Conservation (phyloP, 345 rosid genomes). For the Citrus unshiu region DNA sequence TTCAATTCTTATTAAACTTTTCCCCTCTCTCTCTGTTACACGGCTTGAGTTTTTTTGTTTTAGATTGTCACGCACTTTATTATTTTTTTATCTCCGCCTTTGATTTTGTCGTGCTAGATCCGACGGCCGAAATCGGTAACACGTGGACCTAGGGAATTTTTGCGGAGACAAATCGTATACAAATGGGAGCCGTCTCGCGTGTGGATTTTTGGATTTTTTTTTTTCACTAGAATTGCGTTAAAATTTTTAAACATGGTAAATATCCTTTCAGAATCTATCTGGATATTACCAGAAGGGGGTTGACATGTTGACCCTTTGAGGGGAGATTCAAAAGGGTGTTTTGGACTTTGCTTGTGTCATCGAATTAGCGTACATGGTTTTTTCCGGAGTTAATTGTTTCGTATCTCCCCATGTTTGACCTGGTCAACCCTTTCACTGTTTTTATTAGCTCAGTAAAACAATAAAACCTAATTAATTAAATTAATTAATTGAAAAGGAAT, state of each 20-base stretch:
- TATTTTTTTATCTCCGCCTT: background rate
- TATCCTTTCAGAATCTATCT: too few relatives aligned
- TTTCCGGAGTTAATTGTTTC: background rate
- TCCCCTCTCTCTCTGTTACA: background rate
- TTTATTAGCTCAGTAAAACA: too few relatives aligned
- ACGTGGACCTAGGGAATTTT: background rate
- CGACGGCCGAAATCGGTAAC: background rate
- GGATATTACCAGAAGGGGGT: background rate
- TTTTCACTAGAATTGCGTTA: too few relatives aligned
- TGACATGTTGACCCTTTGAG: background rate
- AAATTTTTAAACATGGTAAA: too few relatives aligned
- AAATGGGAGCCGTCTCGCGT: background rate
- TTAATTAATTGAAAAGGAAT: too few relatives aligned
- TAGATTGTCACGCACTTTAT: background rate
- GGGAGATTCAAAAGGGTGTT: background rate
- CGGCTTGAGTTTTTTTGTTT: background rate
- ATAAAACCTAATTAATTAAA: too few relatives aligned
- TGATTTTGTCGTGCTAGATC: background rate
- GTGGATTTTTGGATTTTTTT: too few relatives aligned
- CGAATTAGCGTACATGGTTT: background rate
- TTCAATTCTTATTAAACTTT: background rate
- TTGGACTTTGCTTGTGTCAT: background rate
- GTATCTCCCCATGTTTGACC: background rate
- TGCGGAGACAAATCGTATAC: background rate
- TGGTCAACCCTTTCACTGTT: background rate